Evolutionary conservation across 2,329 filamentous ascomycete genomes (phyloP).

Genomic region (Bipolaris gigantea): DNA sequence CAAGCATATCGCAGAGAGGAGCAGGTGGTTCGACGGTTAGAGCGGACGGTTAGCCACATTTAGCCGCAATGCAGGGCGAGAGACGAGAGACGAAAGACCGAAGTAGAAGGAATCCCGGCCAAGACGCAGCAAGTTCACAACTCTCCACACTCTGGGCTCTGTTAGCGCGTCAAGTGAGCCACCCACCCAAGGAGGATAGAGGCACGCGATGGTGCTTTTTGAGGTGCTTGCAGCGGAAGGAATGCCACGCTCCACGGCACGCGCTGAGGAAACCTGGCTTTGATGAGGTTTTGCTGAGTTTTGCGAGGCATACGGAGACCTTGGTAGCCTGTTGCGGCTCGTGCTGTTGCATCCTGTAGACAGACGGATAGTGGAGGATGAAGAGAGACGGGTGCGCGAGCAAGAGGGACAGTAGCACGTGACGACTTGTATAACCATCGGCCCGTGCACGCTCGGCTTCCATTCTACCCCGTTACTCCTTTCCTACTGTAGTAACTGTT

Average conservation of each 20-base stretch:
- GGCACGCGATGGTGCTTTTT: constrained; percentile 10
- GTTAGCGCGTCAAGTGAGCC: constrained; percentile 1
- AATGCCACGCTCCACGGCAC: constrained; percentile 5
- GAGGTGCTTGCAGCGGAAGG: constrained; percentile 1
- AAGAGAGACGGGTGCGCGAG: background rate
- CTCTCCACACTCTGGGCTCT: background rate
- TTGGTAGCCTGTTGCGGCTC: background rate
- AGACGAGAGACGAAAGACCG: constrained; percentile 4
- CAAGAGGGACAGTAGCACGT: background rate
- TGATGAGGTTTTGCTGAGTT: background rate
- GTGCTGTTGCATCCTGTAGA: background rate
- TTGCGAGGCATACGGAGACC: background rate
- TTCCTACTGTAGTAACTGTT: background rate
- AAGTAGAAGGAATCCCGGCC: constrained; percentile 26
- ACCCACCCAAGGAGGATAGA: background rate
- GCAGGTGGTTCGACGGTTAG: constrained; percentile 3
- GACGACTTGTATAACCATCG: background rate
- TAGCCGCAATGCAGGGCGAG: constrained; percentile 17
- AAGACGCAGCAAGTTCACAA: constrained; percentile 1
- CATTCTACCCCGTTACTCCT: background rate
- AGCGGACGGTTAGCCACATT: constrained; percentile 26
- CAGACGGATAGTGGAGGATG: background rate
- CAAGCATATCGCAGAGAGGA: constrained; percentile 2
- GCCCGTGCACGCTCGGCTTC: background rate
- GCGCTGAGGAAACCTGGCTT: background rate